phyloP scores from a whole-genome alignment of 345 rosid genomes.

The Stellera chamaejasme region DNA sequence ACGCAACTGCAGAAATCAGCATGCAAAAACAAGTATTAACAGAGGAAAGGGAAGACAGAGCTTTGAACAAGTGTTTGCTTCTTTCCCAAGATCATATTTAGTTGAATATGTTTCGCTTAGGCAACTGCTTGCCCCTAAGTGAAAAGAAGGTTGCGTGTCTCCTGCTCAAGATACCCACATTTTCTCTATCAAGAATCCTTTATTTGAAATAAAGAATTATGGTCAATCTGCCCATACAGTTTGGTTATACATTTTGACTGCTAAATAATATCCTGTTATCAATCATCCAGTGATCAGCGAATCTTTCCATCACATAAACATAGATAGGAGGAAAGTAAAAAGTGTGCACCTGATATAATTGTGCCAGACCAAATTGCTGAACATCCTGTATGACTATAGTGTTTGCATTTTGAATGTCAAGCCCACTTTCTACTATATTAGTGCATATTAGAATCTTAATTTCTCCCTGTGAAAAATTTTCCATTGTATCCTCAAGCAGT shows the following conservation, averaged over 20 bases:
- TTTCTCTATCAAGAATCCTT: no score
- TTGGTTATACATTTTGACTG: no score
- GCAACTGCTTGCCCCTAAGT: no score
- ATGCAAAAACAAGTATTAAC: slow-evolving; percentile 7
- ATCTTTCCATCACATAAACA: background rate
- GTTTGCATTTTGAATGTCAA: slow-evolving; percentile 94
- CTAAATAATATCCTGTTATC: no score
- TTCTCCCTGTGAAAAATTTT: slow-evolving; percentile 75
- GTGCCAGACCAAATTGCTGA: slow-evolving; percentile 92
- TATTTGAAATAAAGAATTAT: no score
- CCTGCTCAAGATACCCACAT: no score
- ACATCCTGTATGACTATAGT: slow-evolving; percentile 95
- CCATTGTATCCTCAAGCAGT: slow-evolving; percentile 92
- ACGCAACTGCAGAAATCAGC: slow-evolving; percentile 55
- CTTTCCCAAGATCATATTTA: background rate
- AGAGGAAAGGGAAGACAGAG: slow-evolving; percentile 5
- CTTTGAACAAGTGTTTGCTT: background rate
- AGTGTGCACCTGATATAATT: slow-evolving; percentile 74
- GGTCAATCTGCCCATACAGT: no score
- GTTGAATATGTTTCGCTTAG: no score
- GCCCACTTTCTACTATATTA: slow-evolving; percentile 95
- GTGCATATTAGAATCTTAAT: slow-evolving; percentile 81
- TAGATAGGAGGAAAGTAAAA: slow-evolving; percentile 12
- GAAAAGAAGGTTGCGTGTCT: no score
- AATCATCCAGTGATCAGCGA: background rate